Percentiles rank a stretch among this genome's conserved stretches.
Evolutionary conservation across 1,284 basidiomycete species (phyloP).

Genomic region (Microbotryomycetes sp.): DNA sequence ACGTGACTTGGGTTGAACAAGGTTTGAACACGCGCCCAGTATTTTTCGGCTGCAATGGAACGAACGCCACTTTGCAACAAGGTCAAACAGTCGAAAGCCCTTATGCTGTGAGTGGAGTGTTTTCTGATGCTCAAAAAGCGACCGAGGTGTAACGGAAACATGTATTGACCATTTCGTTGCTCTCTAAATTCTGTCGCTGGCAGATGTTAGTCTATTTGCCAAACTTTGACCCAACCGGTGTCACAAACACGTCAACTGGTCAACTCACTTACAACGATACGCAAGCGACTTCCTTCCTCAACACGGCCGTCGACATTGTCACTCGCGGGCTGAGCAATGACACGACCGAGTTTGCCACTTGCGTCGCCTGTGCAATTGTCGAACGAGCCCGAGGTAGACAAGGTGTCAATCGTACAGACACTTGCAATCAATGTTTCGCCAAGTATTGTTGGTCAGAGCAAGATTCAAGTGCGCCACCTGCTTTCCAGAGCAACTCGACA

Average conservation of each 20-base stretch:
- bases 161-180: too few relatives aligned
- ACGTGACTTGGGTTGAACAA: slow-evolving; percentile 49
- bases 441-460: slow-evolving; percentile 28
- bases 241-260: slow-evolving; percentile 39
- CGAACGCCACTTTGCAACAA: slow-evolving; percentile 38
- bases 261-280: slow-evolving; percentile 42
- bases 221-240: slow-evolving; percentile 21
- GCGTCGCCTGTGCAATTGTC: slow-evolving; percentile 45
- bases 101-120: neutral
- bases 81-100: slow-evolving; percentile 22
- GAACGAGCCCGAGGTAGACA: slow-evolving; percentile 37
- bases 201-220: slow-evolving; percentile 31
- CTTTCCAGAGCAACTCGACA: too few relatives aligned
- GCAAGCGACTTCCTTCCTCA: slow-evolving; percentile 22
- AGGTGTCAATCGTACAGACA: slow-evolving; percentile 22
- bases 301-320: slow-evolving; percentile 7
- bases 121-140: too few relatives aligned
- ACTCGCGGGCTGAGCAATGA: slow-evolving; percentile 14
- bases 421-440: slow-evolving; percentile 43
- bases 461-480: neutral
- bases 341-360: slow-evolving; percentile 42
- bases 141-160: too few relatives aligned
- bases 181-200: too few relatives aligned
- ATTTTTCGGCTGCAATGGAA: slow-evolving; percentile 64
- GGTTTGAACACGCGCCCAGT: slow-evolving; percentile 62